These are phyloP conservation scores for Phellopilus nigrolimitatus DNA, from an alignment of 1,284 basidiomycete species.

Conservation along the genomic window DNA sequence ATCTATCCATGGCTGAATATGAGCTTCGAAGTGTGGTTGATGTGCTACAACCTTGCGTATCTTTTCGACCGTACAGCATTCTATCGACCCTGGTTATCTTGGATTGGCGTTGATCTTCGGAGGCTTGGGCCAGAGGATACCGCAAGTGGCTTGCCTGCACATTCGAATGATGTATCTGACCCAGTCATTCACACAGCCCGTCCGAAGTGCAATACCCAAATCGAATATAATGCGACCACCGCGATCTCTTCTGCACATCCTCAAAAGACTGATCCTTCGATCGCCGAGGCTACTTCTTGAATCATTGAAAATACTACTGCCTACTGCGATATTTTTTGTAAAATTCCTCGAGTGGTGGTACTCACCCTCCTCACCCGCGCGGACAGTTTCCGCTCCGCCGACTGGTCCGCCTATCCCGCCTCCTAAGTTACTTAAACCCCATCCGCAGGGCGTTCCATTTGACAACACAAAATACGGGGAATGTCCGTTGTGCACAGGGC, in stretches of 20 bases:
- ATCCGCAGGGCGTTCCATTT: constrained; percentile 59
- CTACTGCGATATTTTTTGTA: constrained; percentile 92
- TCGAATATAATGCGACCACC: constrained; percentile 28
- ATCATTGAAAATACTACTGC: constrained; percentile 78
- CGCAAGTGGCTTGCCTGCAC: constrained; percentile 37
- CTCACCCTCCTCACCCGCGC: constrained; percentile 86
- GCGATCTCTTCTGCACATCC: constrained; percentile 35
- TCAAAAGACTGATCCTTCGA: constrained; percentile 42
- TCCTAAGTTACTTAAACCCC: constrained; percentile 67
- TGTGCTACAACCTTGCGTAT: constrained; percentile 85
- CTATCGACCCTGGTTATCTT: constrained; percentile 89
- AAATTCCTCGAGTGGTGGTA: constrained; percentile 99
- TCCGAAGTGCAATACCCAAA: constrained; percentile 29
- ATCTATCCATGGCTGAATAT: constrained; percentile 83
- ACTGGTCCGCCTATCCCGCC: constrained; percentile 69
- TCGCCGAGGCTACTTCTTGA: constrained; percentile 66
- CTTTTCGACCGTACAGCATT: constrained; percentile 84
- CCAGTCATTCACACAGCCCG: constrained; percentile 19
- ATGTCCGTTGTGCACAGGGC: constrained; percentile 78
- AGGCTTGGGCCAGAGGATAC: constrained; percentile 74
- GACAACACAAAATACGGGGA: constrained; percentile 65
- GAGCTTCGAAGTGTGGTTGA: constrained; percentile 74
- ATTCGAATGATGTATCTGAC: not conserved
- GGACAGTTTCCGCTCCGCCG: constrained; percentile 54
- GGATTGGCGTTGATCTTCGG: constrained; percentile 80